A percentile compares a stretch with the other conserved stretches of the same genome.
These are phyloP conservation scores for Metschnikowia henanensis DNA, from an alignment of 805 yeast species.

Conservation along the genomic window DNA sequence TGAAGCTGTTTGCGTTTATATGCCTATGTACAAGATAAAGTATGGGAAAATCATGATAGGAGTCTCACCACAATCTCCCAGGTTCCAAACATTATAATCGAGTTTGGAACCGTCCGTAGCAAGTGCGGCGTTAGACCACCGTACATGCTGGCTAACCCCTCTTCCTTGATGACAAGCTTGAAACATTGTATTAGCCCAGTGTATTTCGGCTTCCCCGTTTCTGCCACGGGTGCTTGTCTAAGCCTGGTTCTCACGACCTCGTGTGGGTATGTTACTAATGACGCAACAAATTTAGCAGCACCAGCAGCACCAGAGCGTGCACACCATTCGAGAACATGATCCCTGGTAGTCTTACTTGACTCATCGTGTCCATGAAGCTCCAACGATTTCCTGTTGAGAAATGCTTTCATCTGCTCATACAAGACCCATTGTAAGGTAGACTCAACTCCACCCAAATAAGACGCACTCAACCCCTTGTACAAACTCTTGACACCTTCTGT, in stretches of 20 bases:
- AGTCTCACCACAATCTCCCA: constrained; percentile 74
- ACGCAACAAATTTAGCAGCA: constrained; percentile 90
- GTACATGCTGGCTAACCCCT: constrained; percentile 90
- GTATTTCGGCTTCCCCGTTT: constrained; percentile 80
- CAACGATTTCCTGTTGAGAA: constrained; percentile 55
- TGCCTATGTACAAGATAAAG: constrained; percentile 12
- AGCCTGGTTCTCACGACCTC: constrained; percentile 95
- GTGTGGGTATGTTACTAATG: constrained; percentile 92
- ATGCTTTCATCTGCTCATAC: constrained; percentile 88
- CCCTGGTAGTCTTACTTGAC: constrained; percentile 45
- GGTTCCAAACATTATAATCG: constrained; percentile 98
- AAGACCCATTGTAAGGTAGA: constrained; percentile 95
- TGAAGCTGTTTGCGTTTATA: not conserved
- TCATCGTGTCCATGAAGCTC: constrained; percentile 32
- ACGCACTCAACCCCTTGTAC: constrained; percentile 90
- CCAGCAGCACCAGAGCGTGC: constrained; percentile 99
- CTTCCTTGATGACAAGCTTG: constrained; percentile 81
- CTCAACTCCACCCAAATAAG: constrained; percentile 91
- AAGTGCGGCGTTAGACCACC: constrained; percentile 98
- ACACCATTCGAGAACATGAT: constrained; percentile 81
- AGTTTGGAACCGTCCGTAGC: constrained; percentile 95
- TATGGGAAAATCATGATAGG: constrained; percentile 18
- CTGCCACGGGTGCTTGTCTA: constrained; percentile 84
- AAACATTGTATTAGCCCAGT: constrained; percentile 89
- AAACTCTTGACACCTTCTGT: constrained; percentile 80